Percentiles rank a stretch among this genome's conserved stretches.
Conservation (phyloP, 441 rosid genomes). For the Adansonia madagascariensis region DNA sequence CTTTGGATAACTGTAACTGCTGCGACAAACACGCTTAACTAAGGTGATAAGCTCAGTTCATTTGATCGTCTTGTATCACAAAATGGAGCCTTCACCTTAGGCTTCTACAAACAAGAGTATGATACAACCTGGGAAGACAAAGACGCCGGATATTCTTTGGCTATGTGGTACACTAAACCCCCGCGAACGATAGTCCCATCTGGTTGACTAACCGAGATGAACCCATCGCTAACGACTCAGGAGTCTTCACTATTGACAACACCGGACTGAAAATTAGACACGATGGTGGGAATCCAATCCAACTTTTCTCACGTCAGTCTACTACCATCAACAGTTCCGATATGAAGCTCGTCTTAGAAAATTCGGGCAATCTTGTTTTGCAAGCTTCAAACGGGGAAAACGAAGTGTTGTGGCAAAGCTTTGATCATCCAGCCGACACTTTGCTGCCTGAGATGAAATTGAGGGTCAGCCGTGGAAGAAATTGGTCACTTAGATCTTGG, state of each 20-base stretch:
- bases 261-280: slow-evolving; percentile 31
- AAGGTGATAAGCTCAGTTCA: slow-evolving; percentile 2
- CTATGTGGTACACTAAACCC: not conserved
- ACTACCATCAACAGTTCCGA: not conserved
- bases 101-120: not conserved
- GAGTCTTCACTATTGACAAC: slow-evolving; percentile 30
- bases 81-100: not conserved
- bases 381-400: not conserved
- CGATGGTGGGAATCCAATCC: not conserved
- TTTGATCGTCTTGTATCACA: not conserved
- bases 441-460: slow-evolving; percentile 47
- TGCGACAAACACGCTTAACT: not conserved
- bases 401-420: slow-evolving; percentile 43
- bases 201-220: slow-evolving; percentile 67
- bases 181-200: not conserved
- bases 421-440: slow-evolving; percentile 42
- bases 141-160: not conserved
- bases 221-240: slow-evolving; percentile 35
- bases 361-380: slow-evolving; percentile 13
- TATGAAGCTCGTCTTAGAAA: not conserved
- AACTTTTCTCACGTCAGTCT: not conserved
- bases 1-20: not conserved
- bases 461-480: slow-evolving; percentile 27
- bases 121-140: not conserved
- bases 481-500: slow-evolving; percentile 33